A percentile compares a stretch with the other conserved stretches of the same genome.
These are phyloP conservation scores for Nitzschia inconspicua DNA, from an alignment of 108 stramenopile genomes.

Conservation along the genomic window DNA sequence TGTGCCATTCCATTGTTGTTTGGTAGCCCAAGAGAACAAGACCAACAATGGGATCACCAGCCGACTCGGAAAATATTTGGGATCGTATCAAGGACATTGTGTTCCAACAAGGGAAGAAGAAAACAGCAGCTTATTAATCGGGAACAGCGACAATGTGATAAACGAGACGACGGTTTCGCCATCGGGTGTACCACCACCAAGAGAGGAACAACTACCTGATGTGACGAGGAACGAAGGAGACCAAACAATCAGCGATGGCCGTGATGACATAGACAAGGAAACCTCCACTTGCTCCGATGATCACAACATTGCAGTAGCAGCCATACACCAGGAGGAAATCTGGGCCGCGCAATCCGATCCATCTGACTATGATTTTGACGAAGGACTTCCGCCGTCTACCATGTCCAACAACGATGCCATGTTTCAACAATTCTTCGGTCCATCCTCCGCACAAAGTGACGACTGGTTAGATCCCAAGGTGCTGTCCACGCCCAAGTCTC, in stretches of 20 bases:
- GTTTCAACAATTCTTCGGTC: too few relatives aligned
- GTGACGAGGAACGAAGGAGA: background rate
- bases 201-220: too few relatives aligned
- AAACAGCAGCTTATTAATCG: background rate
- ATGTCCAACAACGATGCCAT: background rate
- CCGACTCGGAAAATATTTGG: conserved; percentile 11
- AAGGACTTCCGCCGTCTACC: conserved; percentile 1
- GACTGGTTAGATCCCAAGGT: conserved; percentile 27
- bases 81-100: conserved; percentile 23
- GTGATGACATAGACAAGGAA: background rate
- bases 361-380: conserved; percentile 42
- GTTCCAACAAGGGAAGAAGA: background rate
- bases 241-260: background rate
- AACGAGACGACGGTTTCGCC: too few relatives aligned
- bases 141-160: background rate
- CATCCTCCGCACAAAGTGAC: background rate
- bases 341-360: conserved; percentile 51
- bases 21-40: background rate
- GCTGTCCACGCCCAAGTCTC: conserved; percentile 12
- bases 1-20: conserved; percentile 34
- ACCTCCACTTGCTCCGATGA: too few relatives aligned
- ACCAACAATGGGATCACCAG: background rate
- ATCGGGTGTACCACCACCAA: too few relatives aligned
- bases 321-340: conserved; percentile 27
- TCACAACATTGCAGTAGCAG: too few relatives aligned